A percentile compares a stretch with the other conserved stretches of the same genome.
Evolutionary conservation across 257 asterid genomes (phyloP).

Genomic region (Gentiana macrophylla): DNA sequence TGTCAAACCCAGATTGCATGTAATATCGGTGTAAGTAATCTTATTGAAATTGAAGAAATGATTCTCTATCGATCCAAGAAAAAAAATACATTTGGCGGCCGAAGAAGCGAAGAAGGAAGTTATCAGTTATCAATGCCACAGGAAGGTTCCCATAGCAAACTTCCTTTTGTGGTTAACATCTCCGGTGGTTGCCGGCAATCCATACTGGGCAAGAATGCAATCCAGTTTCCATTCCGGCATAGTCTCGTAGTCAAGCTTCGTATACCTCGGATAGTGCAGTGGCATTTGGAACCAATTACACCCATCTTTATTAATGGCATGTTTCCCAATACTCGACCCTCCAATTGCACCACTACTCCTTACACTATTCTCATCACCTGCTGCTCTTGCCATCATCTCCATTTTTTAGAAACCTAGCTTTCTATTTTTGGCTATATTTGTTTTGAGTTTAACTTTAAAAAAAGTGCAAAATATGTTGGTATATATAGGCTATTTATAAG

Average conservation of each 20-base stretch:
- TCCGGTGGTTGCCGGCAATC: conserved; percentile 32
- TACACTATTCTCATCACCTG: not conserved
- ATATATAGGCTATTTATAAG: no score
- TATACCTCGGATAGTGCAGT: conserved; percentile 61
- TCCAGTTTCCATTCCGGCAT: conserved; percentile 68
- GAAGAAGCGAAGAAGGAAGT: not conserved
- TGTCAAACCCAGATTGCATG: not conserved
- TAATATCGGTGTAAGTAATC: not conserved
- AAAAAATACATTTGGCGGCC: not conserved
- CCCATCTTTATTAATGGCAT: conserved; percentile 14
- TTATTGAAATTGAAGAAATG: not conserved
- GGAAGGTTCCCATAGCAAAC: conserved; percentile 68
- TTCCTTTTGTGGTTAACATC: conserved; percentile 45
- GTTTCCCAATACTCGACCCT: conserved; percentile 8
- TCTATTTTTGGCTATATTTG: not conserved
- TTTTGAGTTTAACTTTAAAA: not conserved
- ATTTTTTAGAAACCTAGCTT: conserved; percentile 18
- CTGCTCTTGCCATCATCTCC: conserved; percentile 33
- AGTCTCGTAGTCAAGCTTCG: conserved; percentile 35
- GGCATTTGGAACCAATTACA: conserved; percentile 53
- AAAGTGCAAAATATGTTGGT: no score
- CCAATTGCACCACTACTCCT: conserved; percentile 11
- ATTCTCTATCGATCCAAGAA: not conserved
- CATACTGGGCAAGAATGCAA: conserved; percentile 36
- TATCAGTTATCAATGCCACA: conserved; percentile 28